Evolutionary conservation across 78 protist genomes (phyloP), one percentile per base, ranked within the genome.

Genomic region (slime mould (Dictyostelium discoideum)): DNA sequence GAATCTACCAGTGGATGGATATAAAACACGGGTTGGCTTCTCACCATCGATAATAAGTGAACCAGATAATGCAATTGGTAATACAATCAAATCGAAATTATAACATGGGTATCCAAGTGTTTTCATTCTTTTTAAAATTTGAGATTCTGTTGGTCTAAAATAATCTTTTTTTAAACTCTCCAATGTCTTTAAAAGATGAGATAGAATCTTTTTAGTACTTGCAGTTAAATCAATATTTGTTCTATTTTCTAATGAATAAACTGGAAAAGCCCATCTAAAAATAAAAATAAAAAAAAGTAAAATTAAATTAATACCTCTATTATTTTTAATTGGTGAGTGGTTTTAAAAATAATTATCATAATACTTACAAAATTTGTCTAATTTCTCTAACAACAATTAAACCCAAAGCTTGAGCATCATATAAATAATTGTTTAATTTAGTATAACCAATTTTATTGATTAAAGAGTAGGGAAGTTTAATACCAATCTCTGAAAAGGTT

Each of bases 91-190:
- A 73, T 90, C 95, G 48, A 89, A 90, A 29, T 82, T 80, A 16
- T 90, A 90, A 13, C 88, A 82, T 18, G 95, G 95, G 6, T 67
- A 42, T 9, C 76, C 80, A 8, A 90, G 54, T n/a, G 87, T 90
- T 82, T 90, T 90, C 95, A 90, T 90, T 90, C 95, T 80, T 42
- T 90, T 90, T 83, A 90, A 13, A 42, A 90, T 82, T 39, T 90
- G 95, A 18, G 88, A 82, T 72, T 90, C 95, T 24, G 95, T 90
- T 42, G 95, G 95, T 39, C 74, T 80, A 54, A 90, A 90, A 39
- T 90, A 90, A 69, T 90, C 95, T 40, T 54, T 90, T 72, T 72
- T 90, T 37, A 90, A 83, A 73, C 95, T 82, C 5, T 90, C 95
- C 65, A 90, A 72, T 9, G 85, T 82, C 46, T 83, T 85, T 11